Conservation (phyloP, 2,329 filamentous ascomycete genomes). For the Rosellinia necatrix region DNA sequence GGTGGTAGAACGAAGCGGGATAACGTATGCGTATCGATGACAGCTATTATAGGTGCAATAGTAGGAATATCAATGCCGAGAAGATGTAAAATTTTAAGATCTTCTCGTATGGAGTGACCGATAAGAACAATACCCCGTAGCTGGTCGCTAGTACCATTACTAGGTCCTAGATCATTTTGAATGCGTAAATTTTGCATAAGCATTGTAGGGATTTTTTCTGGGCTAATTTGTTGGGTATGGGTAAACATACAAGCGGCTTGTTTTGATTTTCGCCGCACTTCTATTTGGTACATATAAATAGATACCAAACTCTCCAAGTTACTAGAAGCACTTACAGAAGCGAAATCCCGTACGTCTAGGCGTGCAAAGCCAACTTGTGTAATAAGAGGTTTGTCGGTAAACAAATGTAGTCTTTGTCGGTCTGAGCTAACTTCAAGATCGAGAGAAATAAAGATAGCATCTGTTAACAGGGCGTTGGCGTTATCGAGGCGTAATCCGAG, state of each 20-base stretch:
- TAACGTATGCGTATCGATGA: conserved; percentile 12
- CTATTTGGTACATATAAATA: conserved; percentile 11
- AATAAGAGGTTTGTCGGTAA: conserved; percentile 4
- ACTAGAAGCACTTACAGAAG: not conserved
- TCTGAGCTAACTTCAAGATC: conserved; percentile 11
- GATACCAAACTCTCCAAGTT: conserved; percentile 7
- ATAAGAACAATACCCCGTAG: conserved; percentile 14
- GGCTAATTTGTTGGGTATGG: not conserved
- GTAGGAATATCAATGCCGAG: conserved; percentile 13
- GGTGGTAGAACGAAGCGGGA: conserved; percentile 15
- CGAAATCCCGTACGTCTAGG: conserved; percentile 10
- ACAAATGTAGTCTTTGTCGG: not conserved
- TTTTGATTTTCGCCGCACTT: conserved; percentile 3
- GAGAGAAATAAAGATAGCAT: conserved; percentile 8
- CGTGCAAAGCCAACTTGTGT: conserved; percentile 17
- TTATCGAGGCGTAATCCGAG: conserved; percentile 8
- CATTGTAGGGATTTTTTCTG: conserved; percentile 7
- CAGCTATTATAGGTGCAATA: conserved; percentile 10
- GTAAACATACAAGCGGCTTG: conserved; percentile 10
- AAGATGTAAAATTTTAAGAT: conserved; percentile 10
- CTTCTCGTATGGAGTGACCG: conserved; percentile 15
- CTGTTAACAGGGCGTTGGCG: not conserved
- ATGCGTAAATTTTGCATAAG: conserved; percentile 9
- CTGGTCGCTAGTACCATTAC: not conserved
- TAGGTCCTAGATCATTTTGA: not conserved